A percentile compares a stretch with the other conserved stretches of the same genome.
phyloP scores from a whole-genome alignment of 1,284 basidiomycete species.

The Ustilago crameri region DNA sequence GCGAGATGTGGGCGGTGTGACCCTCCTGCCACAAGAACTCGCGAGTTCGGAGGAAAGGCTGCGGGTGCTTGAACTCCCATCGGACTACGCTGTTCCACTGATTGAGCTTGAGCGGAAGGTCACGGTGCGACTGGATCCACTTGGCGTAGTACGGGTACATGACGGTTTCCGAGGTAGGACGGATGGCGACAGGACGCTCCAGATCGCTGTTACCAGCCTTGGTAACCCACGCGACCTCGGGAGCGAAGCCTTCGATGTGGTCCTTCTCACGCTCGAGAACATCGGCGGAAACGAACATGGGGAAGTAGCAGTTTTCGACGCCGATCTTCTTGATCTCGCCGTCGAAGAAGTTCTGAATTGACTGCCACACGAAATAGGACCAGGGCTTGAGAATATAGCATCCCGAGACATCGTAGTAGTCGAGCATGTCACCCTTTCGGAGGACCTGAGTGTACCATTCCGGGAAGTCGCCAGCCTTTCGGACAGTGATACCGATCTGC shows the following conservation, averaged over 20 bases:
- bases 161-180: constrained; percentile 96
- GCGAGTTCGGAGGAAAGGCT: constrained; percentile 97
- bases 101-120: constrained; percentile 95
- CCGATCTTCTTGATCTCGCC: constrained; percentile 87
- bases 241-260: constrained; percentile 99
- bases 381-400: constrained; percentile 99
- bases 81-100: constrained; percentile 99
- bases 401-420: constrained; percentile 98
- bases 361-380: constrained; percentile 97
- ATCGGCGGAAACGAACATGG: constrained; percentile 94
- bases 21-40: constrained; percentile 99
- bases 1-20: constrained; percentile 92
- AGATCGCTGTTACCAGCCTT: constrained; percentile 90
- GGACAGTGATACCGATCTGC: constrained; percentile 67
- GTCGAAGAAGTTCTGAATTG: constrained; percentile 76
- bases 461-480: constrained; percentile 66
- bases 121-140: constrained; percentile 98
- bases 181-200: constrained; percentile 96
- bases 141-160: constrained; percentile 98
- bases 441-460: constrained; percentile 78
- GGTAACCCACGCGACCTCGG: constrained; percentile 99
- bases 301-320: constrained; percentile 98
- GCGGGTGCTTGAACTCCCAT: constrained; percentile 99
- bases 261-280: constrained; percentile 97
- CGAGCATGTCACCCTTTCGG: constrained; percentile 97